Base-by-base conservation (phyloP, 2,329 filamentous ascomycete species). In the Alternaria hordeiaustralica region DNA sequence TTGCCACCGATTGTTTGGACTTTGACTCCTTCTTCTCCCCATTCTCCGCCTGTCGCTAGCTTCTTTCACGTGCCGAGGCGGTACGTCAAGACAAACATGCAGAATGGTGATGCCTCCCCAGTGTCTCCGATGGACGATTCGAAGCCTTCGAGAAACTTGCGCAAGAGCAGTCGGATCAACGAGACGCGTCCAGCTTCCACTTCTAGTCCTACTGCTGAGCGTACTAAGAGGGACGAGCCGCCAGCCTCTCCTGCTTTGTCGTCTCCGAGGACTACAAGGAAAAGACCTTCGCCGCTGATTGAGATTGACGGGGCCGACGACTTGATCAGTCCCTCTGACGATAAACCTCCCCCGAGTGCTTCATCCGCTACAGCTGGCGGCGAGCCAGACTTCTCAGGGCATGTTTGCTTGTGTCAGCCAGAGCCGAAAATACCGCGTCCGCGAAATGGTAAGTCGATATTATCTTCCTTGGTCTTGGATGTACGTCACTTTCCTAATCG, bases 341-440 rank as follows among this genome's bases (percentile, higher is more conserved):
- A 68, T 21, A 74, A 56, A 53, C 55, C 63, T 54, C 70, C 69
- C 26, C 59, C 45, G 47, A 77, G 75, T 69, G 69, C 71, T 61
- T 66, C 70, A 33, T 80, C 80, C 30, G 46, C 21, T 12, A 49
- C 60, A 18, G 68, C 68, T 21, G 68, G 60, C 12, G 69, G 63
- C 11, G 75, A 74, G 67, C 69, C 67, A 60, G 75, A 79, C 36
- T 64, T 69, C 25, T 78, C 77, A 53, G 77, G 80, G 26, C 84
- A 88, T 68, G 87, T 91, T 66, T 92, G 89, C 80, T 85, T 92
- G 71, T 92, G 89, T 78, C 89, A 90, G 72, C 88, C 89, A 43
- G 89, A 91, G 73, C 89, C 89, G 23, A 92, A 91, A 78, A 90
- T 92, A 65, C 89, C 89, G 62, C 83, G 89, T 71, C 89, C 89